Evolutionary conservation across 805 yeast species (phyloP).

Genomic region (Komagataella mondaviorum): DNA sequence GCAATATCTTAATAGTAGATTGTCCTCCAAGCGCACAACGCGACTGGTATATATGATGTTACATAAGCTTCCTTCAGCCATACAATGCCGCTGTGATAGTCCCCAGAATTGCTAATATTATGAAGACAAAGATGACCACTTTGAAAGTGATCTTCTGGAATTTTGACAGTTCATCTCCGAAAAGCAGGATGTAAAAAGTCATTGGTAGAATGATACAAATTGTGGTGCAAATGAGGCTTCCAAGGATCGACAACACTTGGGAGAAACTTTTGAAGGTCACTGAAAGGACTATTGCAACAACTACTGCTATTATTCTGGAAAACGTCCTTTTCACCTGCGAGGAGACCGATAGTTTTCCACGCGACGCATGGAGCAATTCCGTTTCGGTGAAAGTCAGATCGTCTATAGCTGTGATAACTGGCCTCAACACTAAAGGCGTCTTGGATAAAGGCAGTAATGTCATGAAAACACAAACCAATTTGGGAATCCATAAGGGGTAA

Average conservation of each 20-base stretch:
- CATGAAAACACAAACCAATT: constrained; percentile 49
- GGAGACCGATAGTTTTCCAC: constrained; percentile 1
- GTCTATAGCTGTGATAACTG: constrained; percentile 64
- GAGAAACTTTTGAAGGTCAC: constrained; percentile 69
- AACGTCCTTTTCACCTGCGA: constrained; percentile 3
- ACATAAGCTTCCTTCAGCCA: constrained; percentile 4
- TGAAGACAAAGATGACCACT: constrained; percentile 28
- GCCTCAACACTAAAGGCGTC: constrained; percentile 72
- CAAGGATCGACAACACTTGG: constrained; percentile 66
- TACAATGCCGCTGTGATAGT: constrained; percentile 34
- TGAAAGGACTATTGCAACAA: constrained; percentile 43
- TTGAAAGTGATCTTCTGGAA: constrained; percentile 26
- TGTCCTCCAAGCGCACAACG: neutral
- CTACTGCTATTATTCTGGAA: constrained; percentile 36
- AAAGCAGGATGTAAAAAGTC: constrained; percentile 50
- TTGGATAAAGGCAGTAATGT: constrained; percentile 79
- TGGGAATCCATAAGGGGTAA: constrained; percentile 33
- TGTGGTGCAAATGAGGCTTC: constrained; percentile 67
- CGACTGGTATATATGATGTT: neutral
- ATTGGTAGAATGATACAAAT: constrained; percentile 74
- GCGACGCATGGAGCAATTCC: constrained; percentile 4
- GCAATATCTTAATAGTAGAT: neutral
- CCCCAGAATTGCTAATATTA: constrained; percentile 40
- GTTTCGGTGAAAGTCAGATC: constrained; percentile 1
- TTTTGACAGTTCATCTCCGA: constrained; percentile 25